These are phyloP conservation scores for Plasmodium gonderi DNA, from an alignment of 169 alveolate genomes.

Conservation along the genomic window DNA sequence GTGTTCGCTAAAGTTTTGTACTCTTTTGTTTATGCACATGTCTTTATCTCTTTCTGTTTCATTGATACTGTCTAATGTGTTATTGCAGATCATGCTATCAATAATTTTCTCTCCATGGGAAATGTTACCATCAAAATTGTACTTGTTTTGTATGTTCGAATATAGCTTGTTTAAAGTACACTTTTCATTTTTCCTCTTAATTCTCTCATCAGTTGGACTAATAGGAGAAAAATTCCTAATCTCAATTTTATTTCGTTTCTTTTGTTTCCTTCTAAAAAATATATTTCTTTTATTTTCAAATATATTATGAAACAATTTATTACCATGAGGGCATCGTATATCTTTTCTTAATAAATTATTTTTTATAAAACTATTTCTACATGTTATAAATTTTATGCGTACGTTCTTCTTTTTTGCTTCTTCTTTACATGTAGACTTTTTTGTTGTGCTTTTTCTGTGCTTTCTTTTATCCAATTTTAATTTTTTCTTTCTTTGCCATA, in stretches of 20 bases:
- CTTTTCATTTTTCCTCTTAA: not conserved
- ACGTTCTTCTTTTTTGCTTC: not conserved
- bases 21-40: not conserved
- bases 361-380: not conserved
- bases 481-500: not conserved
- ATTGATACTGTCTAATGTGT: not conserved
- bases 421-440: not conserved
- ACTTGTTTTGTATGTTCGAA: not conserved
- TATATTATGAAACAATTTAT: conserved; percentile 1
- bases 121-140: not conserved
- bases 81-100: not conserved
- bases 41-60: not conserved
- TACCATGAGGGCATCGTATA: not conserved
- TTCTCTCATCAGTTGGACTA: not conserved
- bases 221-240: not conserved
- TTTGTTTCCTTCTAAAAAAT: conserved; percentile 26
- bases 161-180: not conserved
- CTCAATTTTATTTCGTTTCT: not conserved
- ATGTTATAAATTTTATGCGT: conserved; percentile 28
- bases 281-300: conserved; percentile 6
- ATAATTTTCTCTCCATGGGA: not conserved
- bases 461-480: not conserved
- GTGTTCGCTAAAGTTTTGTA: not conserved
- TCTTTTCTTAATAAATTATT: not conserved
- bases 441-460: not conserved